phyloP scores from a whole-genome alignment of 2,329 filamentous ascomycete genomes.

The Neoarthrinium moseri region DNA sequence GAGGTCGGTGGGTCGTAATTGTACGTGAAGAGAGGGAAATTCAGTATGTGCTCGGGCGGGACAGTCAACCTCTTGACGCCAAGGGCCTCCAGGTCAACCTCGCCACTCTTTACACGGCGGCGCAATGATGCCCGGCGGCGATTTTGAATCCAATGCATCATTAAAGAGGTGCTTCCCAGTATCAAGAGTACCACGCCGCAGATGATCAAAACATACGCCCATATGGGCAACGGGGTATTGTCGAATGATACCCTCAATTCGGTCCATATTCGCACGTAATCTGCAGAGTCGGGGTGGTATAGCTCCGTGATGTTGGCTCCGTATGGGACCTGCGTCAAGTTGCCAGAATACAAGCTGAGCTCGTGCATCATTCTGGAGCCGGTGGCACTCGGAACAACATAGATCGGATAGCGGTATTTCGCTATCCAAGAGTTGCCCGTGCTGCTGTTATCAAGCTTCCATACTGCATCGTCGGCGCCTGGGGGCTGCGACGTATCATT shows the following conservation, averaged over 20 bases:
- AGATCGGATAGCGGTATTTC: constrained; percentile 75
- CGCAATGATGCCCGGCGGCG: constrained; percentile 66
- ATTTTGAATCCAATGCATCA: constrained; percentile 77
- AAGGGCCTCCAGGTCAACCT: constrained; percentile 82
- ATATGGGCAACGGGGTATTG: constrained; percentile 66
- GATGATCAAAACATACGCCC: constrained; percentile 75
- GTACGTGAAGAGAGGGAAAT: constrained; percentile 79
- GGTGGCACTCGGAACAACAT: constrained; percentile 69
- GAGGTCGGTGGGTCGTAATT: constrained; percentile 51
- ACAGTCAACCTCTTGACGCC: constrained; percentile 83
- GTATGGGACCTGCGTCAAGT: constrained; percentile 61
- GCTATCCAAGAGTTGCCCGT: constrained; percentile 63
- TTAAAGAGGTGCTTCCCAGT: constrained; percentile 63
- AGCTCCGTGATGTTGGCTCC: constrained; percentile 53
- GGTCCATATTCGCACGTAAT: constrained; percentile 62
- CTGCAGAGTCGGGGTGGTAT: constrained; percentile 53
- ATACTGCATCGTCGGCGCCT: constrained; percentile 59
- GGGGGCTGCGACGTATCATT: constrained; percentile 63
- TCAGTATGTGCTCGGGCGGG: constrained; percentile 66
- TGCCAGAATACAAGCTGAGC: constrained; percentile 75
- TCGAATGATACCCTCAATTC: constrained; percentile 47
- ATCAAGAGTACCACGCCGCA: constrained; percentile 69
- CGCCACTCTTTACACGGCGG: constrained; percentile 70
- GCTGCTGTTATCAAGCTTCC: constrained; percentile 68
- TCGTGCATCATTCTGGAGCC: constrained; percentile 70